Conservation (phyloP, 106 monocot species). For the Dendrobium chrysotoxum region DNA sequence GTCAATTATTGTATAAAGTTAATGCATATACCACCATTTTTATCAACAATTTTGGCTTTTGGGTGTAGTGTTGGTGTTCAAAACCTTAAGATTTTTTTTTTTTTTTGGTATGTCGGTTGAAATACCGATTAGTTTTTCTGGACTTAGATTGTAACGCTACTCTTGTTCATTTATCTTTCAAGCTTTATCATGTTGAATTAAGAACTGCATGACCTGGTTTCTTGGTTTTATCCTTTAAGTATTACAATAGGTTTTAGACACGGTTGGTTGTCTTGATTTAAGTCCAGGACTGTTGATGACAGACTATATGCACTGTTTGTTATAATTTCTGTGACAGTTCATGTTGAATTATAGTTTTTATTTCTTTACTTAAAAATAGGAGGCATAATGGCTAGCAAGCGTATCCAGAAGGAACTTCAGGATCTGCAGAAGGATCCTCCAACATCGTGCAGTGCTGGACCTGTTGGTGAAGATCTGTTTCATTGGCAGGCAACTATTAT, state of each 20-base stretch:
- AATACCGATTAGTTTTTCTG: neutral
- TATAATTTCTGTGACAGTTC: neutral
- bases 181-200: neutral
- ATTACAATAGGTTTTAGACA: neutral
- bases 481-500: conserved; percentile 31
- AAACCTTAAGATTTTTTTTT: no score
- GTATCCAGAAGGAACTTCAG: conserved; percentile 29
- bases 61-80: no score
- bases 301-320: neutral
- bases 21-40: neutral
- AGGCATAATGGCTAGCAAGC: conserved; percentile 22
- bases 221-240: neutral
- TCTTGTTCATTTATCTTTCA: neutral
- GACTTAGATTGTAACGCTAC: no score
- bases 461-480: conserved; percentile 23
- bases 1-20: neutral
- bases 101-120: neutral
- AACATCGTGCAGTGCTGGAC: conserved; percentile 28
- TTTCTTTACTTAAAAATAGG: neutral
- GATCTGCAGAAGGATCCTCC: conserved; percentile 24
- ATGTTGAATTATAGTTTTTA: neutral
- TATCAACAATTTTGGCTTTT: neutral
- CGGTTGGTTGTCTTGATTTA: neutral
- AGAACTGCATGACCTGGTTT: neutral
- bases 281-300: neutral